A percentile compares a stretch with the other conserved stretches of the same genome.
These are phyloP conservation scores for Candida smagusa DNA, from an alignment of 1,139 yeast genomes.

Conservation along the genomic window DNA sequence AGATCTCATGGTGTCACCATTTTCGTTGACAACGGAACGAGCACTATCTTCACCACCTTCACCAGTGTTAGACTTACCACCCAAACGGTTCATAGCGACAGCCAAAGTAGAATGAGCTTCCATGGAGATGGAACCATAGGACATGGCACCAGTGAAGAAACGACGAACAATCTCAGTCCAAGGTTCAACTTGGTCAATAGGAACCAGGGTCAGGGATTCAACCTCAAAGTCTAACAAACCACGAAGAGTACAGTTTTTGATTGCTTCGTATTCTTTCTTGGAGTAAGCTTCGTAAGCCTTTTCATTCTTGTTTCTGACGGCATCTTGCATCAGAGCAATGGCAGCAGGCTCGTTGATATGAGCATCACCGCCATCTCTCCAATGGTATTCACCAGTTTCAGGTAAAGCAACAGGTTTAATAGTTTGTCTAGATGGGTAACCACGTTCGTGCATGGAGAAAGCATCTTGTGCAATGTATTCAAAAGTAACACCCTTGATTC, in stretches of 20 bases:
- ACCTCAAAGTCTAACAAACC: slow-evolving; percentile 90
- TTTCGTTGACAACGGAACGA: slow-evolving; percentile 71
- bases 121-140: slow-evolving; percentile 97
- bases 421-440: slow-evolving; percentile 77
- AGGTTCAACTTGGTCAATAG: slow-evolving; percentile 97
- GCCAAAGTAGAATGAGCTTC: slow-evolving; percentile 97
- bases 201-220: slow-evolving; percentile 68
- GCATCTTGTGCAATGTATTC: slow-evolving; percentile 97
- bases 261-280: slow-evolving; percentile 87
- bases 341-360: slow-evolving; percentile 95
- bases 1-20: slow-evolving; percentile 97
- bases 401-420: slow-evolving; percentile 74
- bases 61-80: slow-evolving; percentile 97
- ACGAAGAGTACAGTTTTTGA: slow-evolving; percentile 87
- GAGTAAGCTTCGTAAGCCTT: slow-evolving; percentile 88
- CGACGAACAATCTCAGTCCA: slow-evolving; percentile 99
- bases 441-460: slow-evolving; percentile 86
- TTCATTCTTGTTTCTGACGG: slow-evolving; percentile 94
- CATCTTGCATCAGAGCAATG: slow-evolving; percentile 92
- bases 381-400: slow-evolving; percentile 95
- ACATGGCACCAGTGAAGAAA: slow-evolving; percentile 98
- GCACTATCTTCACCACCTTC: slow-evolving; percentile 99
- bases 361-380: slow-evolving; percentile 98
- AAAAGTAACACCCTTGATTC: slow-evolving; percentile 93
- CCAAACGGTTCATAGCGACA: slow-evolving; percentile 96